A percentile compares a stretch with the other conserved stretches of the same genome.
Evolutionary conservation across 768 basidiomycete genomes (phyloP).

Genomic region (Dacryopinax spathularia): DNA sequence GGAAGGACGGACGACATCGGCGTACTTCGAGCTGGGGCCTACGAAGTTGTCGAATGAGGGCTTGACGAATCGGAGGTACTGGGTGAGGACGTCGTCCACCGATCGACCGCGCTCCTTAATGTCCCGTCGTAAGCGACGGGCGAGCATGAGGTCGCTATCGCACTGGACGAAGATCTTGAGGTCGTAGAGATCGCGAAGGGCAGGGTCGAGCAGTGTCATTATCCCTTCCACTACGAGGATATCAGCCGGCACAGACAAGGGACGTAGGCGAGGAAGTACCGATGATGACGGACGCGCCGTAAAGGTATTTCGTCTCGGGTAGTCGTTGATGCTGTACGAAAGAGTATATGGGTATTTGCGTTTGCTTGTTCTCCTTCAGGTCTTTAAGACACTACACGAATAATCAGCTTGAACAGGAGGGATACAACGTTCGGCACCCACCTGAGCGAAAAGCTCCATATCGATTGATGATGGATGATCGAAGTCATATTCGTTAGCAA

Average conservation of each 20-base stretch:
- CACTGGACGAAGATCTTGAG: constrained; percentile 90
- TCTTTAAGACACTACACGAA: constrained; percentile 59
- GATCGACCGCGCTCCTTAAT: constrained; percentile 73
- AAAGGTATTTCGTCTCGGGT: constrained; percentile 69
- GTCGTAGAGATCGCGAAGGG: constrained; percentile 70
- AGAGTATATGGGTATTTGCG: constrained; percentile 88
- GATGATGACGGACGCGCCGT: constrained; percentile 86
- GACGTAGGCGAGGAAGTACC: constrained; percentile 30
- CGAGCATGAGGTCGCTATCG: constrained; percentile 94
- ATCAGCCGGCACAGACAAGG: neutral
- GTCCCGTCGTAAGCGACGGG: constrained; percentile 78
- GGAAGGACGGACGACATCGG: constrained; percentile 57
- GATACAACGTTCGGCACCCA: constrained; percentile 26
- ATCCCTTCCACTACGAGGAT: constrained; percentile 64
- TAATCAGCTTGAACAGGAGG: constrained; percentile 4
- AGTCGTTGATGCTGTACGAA: constrained; percentile 79
- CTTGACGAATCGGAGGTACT: constrained; percentile 92
- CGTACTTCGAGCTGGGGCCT: constrained; percentile 67
- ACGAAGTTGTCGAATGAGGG: constrained; percentile 91
- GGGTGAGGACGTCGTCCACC: constrained; percentile 77
- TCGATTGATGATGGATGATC: constrained; percentile 92
- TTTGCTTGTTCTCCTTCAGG: constrained; percentile 67
- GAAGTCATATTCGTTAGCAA: constrained; percentile 66
- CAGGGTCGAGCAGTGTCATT: constrained; percentile 71
- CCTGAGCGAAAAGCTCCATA: constrained; percentile 68